phyloP scores from a whole-genome alignment of 1,284 basidiomycete genomes.

The Grifola frondosa region DNA sequence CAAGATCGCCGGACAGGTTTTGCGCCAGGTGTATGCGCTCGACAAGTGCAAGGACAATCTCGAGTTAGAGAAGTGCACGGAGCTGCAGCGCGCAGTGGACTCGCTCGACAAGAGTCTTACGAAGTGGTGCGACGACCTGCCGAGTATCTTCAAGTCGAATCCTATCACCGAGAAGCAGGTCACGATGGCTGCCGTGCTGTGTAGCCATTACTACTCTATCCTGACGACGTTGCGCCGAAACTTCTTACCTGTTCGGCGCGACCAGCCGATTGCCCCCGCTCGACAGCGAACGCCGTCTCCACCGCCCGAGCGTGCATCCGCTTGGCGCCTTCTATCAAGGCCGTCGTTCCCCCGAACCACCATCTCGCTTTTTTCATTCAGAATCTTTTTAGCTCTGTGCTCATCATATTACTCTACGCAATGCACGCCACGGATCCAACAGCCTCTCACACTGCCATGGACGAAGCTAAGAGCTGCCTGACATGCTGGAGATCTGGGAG shows the following conservation, averaged over 20 bases:
- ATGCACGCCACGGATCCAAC: constrained; percentile 78
- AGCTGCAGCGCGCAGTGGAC: constrained; percentile 75
- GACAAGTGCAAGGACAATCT: constrained; percentile 72
- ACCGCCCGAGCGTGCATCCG: constrained; percentile 81
- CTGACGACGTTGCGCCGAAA: constrained; percentile 88
- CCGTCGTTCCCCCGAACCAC: constrained; percentile 85
- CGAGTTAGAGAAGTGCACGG: constrained; percentile 70
- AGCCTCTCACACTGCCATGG: constrained; percentile 71
- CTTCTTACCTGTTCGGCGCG: constrained; percentile 73
- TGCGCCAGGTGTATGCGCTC: constrained; percentile 77
- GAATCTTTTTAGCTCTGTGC: constrained; percentile 86
- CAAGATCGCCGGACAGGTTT: constrained; percentile 80
- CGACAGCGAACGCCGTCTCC: constrained; percentile 74
- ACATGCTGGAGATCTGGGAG: constrained; percentile 78
- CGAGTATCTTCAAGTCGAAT: constrained; percentile 68
- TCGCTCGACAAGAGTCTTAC: constrained; percentile 72
- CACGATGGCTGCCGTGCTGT: constrained; percentile 84
- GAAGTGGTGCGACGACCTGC: constrained; percentile 80
- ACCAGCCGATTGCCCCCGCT: constrained; percentile 65
- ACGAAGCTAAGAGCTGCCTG: constrained; percentile 77
- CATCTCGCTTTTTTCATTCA: constrained; percentile 91
- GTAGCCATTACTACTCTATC: constrained; percentile 87
- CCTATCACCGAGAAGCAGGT: constrained; percentile 75
- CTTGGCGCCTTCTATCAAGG: constrained; percentile 81
- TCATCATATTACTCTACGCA: constrained; percentile 83